Evolutionary conservation across 1,284 basidiomycete species (phyloP), one percentile per base, ranked within the genome.

Genomic region (Ganoderma meredithae): DNA sequence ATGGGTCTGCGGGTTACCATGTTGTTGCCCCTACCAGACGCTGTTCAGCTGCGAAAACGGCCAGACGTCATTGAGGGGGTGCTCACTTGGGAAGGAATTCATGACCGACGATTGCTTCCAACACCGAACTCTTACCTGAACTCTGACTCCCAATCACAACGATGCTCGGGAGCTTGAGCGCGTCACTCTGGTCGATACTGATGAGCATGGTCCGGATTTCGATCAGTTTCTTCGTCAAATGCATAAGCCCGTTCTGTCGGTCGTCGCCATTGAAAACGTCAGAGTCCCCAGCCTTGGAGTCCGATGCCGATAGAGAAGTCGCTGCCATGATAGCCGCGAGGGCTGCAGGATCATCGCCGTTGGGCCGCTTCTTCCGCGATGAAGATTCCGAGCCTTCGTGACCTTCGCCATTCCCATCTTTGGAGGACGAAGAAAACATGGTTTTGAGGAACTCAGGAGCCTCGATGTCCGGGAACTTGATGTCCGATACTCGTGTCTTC

Each of bases 1-100:
- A 99, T 98, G 0, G 97, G 98, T 60, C 97, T 91, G 2, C 97
- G 94, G 0, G 97, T 99, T 58, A 99, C 98, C 98, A 99, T 99
- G 81, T 99, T 99, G 81, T 97, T 94, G 67, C 97, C 97, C 83
- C 96, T 98, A 76, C 19, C 39, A 5, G 53, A 10, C 31, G 49
- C 33, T 60, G 52, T 27, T 70, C 40, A 72, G 44, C 58, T 65
- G 62, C 9, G 59, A 73, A 72, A 52, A 72, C 72, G 36, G 66
- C 31, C 44, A 69, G 27, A 27, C 15, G 25, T n/a, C 41, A 62
- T 40, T 61, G 44, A 36, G 5, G 72, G 31, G 41, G 81, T 13
- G 63, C 90, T 73, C 73, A 97, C 96, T 99, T 99, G 47, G 97
- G 98, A 52, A 99, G 83, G 80, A 99, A 99, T 79, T 99, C 96